phyloP scores from a whole-genome alignment of 1,284 basidiomycete species.

The Inonotus obliquus region DNA sequence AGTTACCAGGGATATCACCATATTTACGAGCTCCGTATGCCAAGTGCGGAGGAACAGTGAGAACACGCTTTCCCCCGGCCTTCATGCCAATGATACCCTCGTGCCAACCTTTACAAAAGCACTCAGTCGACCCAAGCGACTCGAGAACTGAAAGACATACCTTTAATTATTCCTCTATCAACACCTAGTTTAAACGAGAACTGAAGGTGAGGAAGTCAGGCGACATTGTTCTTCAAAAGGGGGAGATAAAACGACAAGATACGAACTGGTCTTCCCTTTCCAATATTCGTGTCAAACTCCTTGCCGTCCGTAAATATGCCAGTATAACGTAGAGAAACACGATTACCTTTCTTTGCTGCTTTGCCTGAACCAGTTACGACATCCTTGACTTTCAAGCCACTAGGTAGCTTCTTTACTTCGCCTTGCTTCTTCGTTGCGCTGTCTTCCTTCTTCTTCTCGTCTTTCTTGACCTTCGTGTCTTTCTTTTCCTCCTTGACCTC shows the following conservation, averaged over 20 bases:
- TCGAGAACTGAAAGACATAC: slow-evolving; percentile 33
- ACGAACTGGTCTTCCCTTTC: slow-evolving; percentile 73
- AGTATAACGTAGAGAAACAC: slow-evolving; percentile 84
- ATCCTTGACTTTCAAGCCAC: slow-evolving; percentile 51
- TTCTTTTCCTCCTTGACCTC: slow-evolving; percentile 34
- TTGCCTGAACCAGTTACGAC: slow-evolving; percentile 50
- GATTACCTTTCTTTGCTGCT: slow-evolving; percentile 72
- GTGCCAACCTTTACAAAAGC: slow-evolving; percentile 73
- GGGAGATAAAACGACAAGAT: slow-evolving; percentile 25
- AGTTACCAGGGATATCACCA: slow-evolving; percentile 56
- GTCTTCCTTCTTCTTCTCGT: slow-evolving; percentile 39
- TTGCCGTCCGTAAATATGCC: slow-evolving; percentile 86
- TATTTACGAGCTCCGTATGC: slow-evolving; percentile 62
- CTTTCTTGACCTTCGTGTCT: slow-evolving; percentile 37
- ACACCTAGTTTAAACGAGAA: slow-evolving; percentile 85
- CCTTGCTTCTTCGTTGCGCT: slow-evolving; percentile 32
- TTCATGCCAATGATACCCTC: slow-evolving; percentile 90
- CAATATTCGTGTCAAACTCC: slow-evolving; percentile 83
- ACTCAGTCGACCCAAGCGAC: background rate
- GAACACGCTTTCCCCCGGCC: slow-evolving; percentile 82
- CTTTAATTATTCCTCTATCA: slow-evolving; percentile 93
- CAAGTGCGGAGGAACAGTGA: slow-evolving; percentile 72
- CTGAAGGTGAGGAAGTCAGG: slow-evolving; percentile 29
- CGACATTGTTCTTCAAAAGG: slow-evolving; percentile 8
- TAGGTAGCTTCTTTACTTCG: slow-evolving; percentile 27